A percentile compares a stretch with the other conserved stretches of the same genome.
These are phyloP conservation scores for Chondrus crispus DNA, from an alignment of 23 red algal genomes.

Conservation along the genomic window DNA sequence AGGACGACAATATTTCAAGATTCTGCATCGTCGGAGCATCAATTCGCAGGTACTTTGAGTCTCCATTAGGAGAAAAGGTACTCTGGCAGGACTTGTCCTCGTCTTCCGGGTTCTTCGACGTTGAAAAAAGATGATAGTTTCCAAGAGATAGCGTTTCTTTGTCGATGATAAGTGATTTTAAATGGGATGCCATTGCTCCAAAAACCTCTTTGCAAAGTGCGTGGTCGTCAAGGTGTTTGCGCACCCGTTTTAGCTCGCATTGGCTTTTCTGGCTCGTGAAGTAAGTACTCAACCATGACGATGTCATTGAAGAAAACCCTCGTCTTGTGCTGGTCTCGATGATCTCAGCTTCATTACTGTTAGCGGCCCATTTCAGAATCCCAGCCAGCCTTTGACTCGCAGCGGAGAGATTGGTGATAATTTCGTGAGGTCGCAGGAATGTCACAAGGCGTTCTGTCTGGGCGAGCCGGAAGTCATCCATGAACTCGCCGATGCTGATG, in stretches of 20 bases:
- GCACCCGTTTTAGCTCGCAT: constrained; percentile 19
- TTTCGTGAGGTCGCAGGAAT: constrained; percentile 70
- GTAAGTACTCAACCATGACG: constrained; percentile 12
- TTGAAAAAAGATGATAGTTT: constrained; percentile 70
- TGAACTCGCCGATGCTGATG: constrained; percentile 76
- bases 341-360: constrained; percentile 20
- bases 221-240: constrained; percentile 17
- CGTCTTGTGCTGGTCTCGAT: constrained; percentile 1
- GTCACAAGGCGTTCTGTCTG: constrained; percentile 65
- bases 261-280: neutral
- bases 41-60: neutral
- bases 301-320: constrained; percentile 54
- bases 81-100: neutral
- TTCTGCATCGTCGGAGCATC: constrained; percentile 74
- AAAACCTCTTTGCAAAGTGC: constrained; percentile 44
- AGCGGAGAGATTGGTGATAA: constrained; percentile 37
- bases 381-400: constrained; percentile 10
- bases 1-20: constrained; percentile 66
- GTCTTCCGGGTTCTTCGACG: neutral
- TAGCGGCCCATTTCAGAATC: constrained; percentile 42
- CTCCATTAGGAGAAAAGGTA: neutral
- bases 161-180: constrained; percentile 62
- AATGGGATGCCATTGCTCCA: constrained; percentile 55
- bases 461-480: constrained; percentile 36
- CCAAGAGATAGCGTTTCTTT: constrained; percentile 71